These are phyloP conservation scores for Codiaeum variegatum DNA, from an alignment of 441 rosid species.

Conservation along the genomic window DNA sequence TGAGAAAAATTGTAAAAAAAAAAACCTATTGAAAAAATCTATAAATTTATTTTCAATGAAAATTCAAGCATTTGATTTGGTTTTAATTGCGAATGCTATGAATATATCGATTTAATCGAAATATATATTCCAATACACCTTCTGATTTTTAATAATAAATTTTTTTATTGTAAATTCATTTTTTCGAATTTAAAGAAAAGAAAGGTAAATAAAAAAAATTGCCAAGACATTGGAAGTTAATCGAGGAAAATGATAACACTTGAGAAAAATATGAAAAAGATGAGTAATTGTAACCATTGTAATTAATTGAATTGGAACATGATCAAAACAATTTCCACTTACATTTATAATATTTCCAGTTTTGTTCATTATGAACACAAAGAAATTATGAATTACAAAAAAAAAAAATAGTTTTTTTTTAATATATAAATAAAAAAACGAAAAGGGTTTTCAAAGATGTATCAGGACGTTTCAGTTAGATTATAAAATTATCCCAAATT, in stretches of 20 bases:
- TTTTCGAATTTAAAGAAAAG: not conserved
- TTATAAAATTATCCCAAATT: too few species aligned
- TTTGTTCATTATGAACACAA: not conserved
- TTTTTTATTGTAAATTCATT: not conserved
- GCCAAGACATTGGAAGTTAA: slow-evolving; percentile 36
- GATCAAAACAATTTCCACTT: slow-evolving; percentile 22
- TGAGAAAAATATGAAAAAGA: slow-evolving; percentile 18
- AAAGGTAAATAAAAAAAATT: not conserved
- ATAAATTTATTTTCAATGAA: not conserved
- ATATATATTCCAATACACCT: too few species aligned
- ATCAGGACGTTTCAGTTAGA: too few species aligned
- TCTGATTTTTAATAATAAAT: too few species aligned
- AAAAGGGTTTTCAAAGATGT: too few species aligned
- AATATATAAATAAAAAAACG: too few species aligned
- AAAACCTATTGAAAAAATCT: too few species aligned
- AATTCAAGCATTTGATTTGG: not conserved
- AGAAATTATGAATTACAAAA: not conserved
- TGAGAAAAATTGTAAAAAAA: not conserved
- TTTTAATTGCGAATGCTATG: too few species aligned
- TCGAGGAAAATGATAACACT: slow-evolving; percentile 25
- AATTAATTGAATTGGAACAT: slow-evolving; percentile 21
- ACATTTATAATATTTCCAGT: not conserved
- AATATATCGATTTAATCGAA: too few species aligned
- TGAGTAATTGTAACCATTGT: slow-evolving; percentile 15
- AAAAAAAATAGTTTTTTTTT: too few species aligned